Conservation (phyloP, 495 filamentous ascomycete species). For the Neurospora tetrasperma region DNA sequence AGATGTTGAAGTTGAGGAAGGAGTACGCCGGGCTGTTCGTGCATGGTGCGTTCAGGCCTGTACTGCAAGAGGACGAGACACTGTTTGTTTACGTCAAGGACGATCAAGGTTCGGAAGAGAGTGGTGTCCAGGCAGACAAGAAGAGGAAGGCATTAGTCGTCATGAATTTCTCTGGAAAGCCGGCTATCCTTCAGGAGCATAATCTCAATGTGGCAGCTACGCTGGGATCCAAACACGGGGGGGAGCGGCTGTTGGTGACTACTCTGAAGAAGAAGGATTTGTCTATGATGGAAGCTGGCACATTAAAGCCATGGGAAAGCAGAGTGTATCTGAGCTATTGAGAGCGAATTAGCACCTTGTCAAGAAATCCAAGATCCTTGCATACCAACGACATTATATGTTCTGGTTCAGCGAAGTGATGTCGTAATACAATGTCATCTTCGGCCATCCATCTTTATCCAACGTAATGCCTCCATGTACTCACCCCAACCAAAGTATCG, state of each 20-base stretch:
- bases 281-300: not conserved
- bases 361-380: too few relatives aligned
- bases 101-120: not conserved
- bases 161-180: constrained; percentile 11
- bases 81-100: constrained; percentile 12
- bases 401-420: too few relatives aligned
- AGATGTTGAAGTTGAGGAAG: constrained; percentile 34
- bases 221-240: not conserved
- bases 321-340: constrained; percentile 9
- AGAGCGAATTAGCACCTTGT: not conserved
- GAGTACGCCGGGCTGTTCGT: constrained; percentile 46
- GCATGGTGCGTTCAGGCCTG: constrained; percentile 45
- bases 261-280: not conserved
- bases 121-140: not conserved
- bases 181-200: constrained; percentile 1
- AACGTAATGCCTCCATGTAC: too few relatives aligned
- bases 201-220: not conserved
- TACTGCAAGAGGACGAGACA: constrained; percentile 15
- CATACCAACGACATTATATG: too few relatives aligned
- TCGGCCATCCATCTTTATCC: too few relatives aligned
- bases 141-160: constrained; percentile 9
- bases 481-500: too few relatives aligned
- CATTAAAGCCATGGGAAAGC: constrained; percentile 8
- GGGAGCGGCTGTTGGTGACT: not conserved
- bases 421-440: too few relatives aligned